Base-by-base conservation (phyloP, 2,329 filamentous ascomycete species). In the Calonectria multiphialidica region DNA sequence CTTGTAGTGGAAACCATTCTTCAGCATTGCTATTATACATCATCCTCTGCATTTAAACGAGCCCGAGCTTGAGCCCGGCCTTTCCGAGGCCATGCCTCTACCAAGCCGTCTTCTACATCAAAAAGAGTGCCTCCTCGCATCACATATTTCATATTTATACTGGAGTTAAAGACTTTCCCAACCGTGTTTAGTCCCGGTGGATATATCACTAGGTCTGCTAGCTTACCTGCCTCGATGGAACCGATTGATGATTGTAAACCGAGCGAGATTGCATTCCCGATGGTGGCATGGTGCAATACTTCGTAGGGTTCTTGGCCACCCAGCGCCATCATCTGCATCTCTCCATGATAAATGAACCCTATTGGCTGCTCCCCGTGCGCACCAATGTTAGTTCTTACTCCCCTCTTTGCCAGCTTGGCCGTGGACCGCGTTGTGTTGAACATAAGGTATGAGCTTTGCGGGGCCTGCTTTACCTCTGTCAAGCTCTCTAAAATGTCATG, bases 391-490 rank as follows among this genome's bases (percentile, higher is more conserved):
- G 57, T 62, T 16, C 57, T 21, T 3, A 62, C 57, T 5, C 57
- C 57, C 3, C 57, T 18, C n/a, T 47, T n/a, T 9, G 13, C 25
- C 23, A 64, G 40, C 25, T 64, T 64, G 3, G 21, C 23, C 9
- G 61, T 64, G 6, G 61, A 64, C 5, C 18, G 12, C 2, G 42
- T 64, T 7, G 61, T 49, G 40, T 64, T 49, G 42, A 64, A 64
- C 2, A 64, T 33, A 5, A 30, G 61, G 30, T 49, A 64, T 5
- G 61, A 64, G 5, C 21, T 30, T 2, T 64, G 47, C 2, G 61
- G 61, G 4, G 61, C 61, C 25, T 64, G 61, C 16, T 64, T 64
- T n/a, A 64, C 61, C 25, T 64, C 61, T 2, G 57, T 62, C 4
- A 62, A 15, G 25, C 57, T 62, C 13, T 62, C 57, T 10, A 62